phyloP scores from a whole-genome alignment of 352 stramenopile genomes.

The Halophytophthora polymorphica region DNA sequence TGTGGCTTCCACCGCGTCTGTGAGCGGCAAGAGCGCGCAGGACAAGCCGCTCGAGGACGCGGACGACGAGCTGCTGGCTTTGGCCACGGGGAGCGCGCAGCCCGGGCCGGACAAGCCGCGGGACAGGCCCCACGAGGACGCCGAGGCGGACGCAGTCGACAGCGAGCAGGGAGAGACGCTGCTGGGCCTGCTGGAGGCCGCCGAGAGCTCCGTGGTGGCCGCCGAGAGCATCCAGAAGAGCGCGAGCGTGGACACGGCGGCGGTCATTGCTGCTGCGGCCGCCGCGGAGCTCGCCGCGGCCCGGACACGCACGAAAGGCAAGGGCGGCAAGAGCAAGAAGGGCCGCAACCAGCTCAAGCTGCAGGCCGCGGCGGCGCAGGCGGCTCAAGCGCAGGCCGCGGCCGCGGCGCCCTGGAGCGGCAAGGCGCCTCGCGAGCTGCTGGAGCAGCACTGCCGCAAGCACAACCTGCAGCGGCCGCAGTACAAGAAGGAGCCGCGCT shows the following conservation, averaged over 20 bases:
- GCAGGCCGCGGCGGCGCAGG: slow-evolving; percentile 17
- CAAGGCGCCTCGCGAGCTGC: slow-evolving; percentile 84
- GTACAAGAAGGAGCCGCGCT: slow-evolving; percentile 55
- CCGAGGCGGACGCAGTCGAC: slow-evolving; percentile 1
- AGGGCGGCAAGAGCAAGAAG: slow-evolving; percentile 34
- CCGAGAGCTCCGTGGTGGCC: slow-evolving; percentile 30
- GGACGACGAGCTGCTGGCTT: slow-evolving; percentile 21
- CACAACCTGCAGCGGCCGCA: slow-evolving; percentile 74
- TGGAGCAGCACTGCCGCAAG: slow-evolving; percentile 90
- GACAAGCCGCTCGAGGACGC: slow-evolving; percentile 11
- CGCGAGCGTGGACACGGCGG: slow-evolving; percentile 20
- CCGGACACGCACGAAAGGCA: slow-evolving; percentile 35
- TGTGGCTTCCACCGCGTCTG: neutral
- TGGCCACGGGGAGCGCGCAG: slow-evolving; percentile 18
- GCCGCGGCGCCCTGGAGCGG: slow-evolving; percentile 45
- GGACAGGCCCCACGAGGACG: too few species aligned
- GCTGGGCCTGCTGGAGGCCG: slow-evolving; percentile 39
- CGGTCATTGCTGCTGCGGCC: slow-evolving; percentile 20
- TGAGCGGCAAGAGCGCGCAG: too few species aligned
- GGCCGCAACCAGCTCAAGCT: slow-evolving; percentile 24
- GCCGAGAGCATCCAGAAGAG: slow-evolving; percentile 44
- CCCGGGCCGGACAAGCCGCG: too few species aligned
- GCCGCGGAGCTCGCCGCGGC: slow-evolving; percentile 14
- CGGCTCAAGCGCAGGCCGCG: slow-evolving; percentile 16
- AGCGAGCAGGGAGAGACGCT: slow-evolving; percentile 7